These are phyloP conservation scores for Colletotrichum cordylinicola DNA, from an alignment of 2,329 filamentous ascomycete species.

Conservation along the genomic window DNA sequence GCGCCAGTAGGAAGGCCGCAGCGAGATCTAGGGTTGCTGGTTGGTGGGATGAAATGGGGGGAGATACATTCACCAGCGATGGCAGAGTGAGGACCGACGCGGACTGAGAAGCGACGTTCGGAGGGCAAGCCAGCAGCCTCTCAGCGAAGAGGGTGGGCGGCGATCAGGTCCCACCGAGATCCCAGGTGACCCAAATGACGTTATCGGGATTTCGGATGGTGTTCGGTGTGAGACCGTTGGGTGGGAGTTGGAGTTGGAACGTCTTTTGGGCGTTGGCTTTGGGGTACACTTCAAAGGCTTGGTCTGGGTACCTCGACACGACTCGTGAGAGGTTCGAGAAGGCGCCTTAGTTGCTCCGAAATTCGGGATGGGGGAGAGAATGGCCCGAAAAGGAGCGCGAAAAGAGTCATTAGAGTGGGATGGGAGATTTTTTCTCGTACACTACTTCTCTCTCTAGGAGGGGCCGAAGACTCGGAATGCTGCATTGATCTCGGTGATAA, in stretches of 20 bases:
- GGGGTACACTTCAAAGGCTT: neutral
- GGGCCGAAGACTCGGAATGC: conserved; percentile 3
- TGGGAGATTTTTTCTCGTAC: neutral
- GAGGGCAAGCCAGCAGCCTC: neutral
- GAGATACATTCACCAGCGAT: neutral
- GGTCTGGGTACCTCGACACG: neutral
- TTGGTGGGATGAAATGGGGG: conserved; percentile 7
- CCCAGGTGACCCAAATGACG: conserved; percentile 22
- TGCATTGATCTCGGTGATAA: conserved; percentile 22
- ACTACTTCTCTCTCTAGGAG: neutral
- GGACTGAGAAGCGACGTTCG: neutral
- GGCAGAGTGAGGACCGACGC: neutral
- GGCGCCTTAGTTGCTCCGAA: conserved; percentile 13
- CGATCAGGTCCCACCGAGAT: conserved; percentile 22
- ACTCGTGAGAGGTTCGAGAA: conserved; percentile 10
- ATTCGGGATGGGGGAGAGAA: neutral
- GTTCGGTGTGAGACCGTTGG: conserved; percentile 16
- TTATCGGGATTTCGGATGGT: conserved; percentile 22
- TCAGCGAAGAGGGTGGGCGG: conserved; percentile 5
- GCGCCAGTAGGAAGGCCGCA: conserved; percentile 1
- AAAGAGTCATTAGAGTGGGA: conserved; percentile 1
- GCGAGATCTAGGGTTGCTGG: neutral
- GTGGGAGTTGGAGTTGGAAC: neutral
- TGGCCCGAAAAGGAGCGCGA: neutral
- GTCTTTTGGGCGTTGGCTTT: neutral